Conservation (phyloP, 768 basidiomycete genomes). For the Tricholomella constricta region DNA sequence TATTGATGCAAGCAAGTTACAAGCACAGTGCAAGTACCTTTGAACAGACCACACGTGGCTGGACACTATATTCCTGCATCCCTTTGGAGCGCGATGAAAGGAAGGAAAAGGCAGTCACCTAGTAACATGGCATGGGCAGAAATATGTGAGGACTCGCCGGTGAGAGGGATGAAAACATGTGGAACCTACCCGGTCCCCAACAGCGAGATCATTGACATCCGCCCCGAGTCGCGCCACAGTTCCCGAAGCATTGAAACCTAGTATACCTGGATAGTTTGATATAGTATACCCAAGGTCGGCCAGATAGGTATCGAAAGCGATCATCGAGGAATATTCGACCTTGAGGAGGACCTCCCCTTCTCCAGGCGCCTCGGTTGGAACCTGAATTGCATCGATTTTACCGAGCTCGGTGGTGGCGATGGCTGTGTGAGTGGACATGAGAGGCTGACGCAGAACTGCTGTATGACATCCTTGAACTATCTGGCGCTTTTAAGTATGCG, state of each 20-base stretch:
- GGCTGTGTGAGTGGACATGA: constrained; percentile 42
- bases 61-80: constrained; percentile 23
- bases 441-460: not conserved
- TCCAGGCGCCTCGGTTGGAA: constrained; percentile 32
- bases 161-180: not conserved
- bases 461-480: not conserved
- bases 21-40: constrained; percentile 28
- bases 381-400: constrained; percentile 33
- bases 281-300: constrained; percentile 31
- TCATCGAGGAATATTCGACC: constrained; percentile 37
- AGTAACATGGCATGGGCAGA: not conserved
- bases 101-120: constrained; percentile 21
- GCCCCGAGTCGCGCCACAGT: constrained; percentile 33
- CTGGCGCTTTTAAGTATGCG: too few species aligned
- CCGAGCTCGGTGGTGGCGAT: constrained; percentile 40
- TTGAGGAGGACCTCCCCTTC: constrained; percentile 37
- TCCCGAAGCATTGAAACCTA: constrained; percentile 41
- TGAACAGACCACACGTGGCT: constrained; percentile 22
- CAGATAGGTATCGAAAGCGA: constrained; percentile 41
- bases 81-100: constrained; percentile 11
- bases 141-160: not conserved
- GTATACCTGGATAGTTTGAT: constrained; percentile 29
- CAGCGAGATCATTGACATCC: constrained; percentile 30
- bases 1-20: not conserved
- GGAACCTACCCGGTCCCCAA: constrained; percentile 38